A percentile compares a stretch with the other conserved stretches of the same genome.
Conservation (phyloP, 2,329 filamentous ascomycete genomes). For the Zymoseptoria passerinii region DNA sequence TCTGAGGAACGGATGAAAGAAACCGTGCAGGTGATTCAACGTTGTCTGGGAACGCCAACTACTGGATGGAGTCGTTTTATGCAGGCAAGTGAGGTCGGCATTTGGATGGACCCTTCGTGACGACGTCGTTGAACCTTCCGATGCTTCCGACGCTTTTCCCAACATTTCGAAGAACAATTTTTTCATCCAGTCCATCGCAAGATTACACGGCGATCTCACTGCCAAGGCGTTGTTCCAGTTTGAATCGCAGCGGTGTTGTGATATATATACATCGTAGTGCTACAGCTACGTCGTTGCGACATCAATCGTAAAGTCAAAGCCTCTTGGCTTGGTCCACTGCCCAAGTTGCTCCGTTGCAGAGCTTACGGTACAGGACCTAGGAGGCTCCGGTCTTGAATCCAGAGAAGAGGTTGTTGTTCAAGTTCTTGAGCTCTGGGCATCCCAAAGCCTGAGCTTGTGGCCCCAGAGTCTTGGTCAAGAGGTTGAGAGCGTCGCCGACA, state of each 20-base stretch:
- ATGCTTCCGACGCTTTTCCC: not conserved
- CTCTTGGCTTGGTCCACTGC: not conserved
- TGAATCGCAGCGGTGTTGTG: too few relatives aligned
- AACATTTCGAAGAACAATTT: not conserved
- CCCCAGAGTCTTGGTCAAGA: conserved; percentile 8
- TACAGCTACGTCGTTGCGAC: not conserved
- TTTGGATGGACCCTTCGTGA: not conserved
- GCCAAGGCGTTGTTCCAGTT: not conserved
- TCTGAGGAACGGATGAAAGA: too few relatives aligned
- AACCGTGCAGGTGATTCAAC: too few relatives aligned
- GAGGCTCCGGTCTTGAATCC: not conserved
- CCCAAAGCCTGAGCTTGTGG: conserved; percentile 5
- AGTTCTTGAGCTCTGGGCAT: conserved; percentile 10
- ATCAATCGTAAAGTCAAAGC: not conserved
- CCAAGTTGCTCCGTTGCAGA: not conserved
- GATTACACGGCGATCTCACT: not conserved
- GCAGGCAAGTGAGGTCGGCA: not conserved
- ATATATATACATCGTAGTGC: not conserved
- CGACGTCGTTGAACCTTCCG: not conserved
- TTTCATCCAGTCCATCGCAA: not conserved
- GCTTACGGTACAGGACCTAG: not conserved
- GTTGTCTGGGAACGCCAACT: too few relatives aligned
- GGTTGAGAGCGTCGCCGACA: conserved; percentile 7
- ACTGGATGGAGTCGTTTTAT: not conserved
- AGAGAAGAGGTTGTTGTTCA: conserved; percentile 13